Evolutionary conservation across 306 rosid genomes (phyloP).

Genomic region (Clitoria ternatea): DNA sequence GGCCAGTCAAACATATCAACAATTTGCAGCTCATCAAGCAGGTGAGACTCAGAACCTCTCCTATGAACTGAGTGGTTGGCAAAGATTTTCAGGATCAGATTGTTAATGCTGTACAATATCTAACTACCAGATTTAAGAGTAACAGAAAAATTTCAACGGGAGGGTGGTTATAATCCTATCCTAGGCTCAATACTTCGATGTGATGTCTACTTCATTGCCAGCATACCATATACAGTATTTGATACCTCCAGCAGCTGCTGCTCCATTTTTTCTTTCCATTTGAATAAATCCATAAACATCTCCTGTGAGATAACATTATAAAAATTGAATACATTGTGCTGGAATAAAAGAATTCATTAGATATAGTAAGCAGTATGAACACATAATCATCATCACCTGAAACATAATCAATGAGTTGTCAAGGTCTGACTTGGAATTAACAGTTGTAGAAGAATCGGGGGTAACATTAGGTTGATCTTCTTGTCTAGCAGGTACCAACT

Average conservation of each 20-base stretch:
- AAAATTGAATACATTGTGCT: not conserved
- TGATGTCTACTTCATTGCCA: conserved; percentile 37
- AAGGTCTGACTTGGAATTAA: conserved; percentile 54
- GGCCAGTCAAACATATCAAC: conserved; percentile 34
- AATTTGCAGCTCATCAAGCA: conserved; percentile 35
- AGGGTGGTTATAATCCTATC: conserved; percentile 33
- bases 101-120: conserved; percentile 49
- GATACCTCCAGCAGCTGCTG: conserved; percentile 63
- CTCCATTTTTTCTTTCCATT: conserved; percentile 79
- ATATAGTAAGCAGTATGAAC: not conserved
- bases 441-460: conserved; percentile 73
- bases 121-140: conserved; percentile 41
- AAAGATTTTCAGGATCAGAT: conserved; percentile 24
- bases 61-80: conserved; percentile 28
- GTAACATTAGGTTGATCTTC: conserved; percentile 60
- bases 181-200: conserved; percentile 27
- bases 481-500: conserved; percentile 37
- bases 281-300: conserved; percentile 63
- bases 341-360: not conserved
- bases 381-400: conserved; percentile 52
- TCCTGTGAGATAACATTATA: conserved; percentile 43
- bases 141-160: conserved; percentile 14
- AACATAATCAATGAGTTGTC: conserved; percentile 51
- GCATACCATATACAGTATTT: conserved; percentile 53
- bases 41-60: conserved; percentile 26